Evolutionary conservation across 306 rosid species (phyloP).

Genomic region (Sindora glabra): DNA sequence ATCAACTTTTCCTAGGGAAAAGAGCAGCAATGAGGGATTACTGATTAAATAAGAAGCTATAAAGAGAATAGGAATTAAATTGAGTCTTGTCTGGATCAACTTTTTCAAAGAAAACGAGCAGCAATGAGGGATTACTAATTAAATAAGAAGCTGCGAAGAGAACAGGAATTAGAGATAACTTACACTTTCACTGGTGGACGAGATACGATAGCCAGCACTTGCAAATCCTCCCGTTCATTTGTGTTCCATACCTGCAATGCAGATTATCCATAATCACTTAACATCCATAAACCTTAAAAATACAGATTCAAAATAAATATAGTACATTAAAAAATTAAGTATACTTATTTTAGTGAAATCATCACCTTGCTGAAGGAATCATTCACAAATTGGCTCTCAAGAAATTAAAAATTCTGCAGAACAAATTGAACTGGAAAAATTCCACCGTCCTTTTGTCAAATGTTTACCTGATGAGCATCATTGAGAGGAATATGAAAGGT

Average conservation of each 20-base stretch:
- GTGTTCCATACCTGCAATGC: conserved; percentile 69
- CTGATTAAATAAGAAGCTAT: neutral
- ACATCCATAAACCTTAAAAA: neutral
- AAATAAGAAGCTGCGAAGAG: conserved; percentile 7
- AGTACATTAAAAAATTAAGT: no score
- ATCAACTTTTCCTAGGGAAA: neutral
- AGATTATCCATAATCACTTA: conserved; percentile 10
- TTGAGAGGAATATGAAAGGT: conserved; percentile 70
- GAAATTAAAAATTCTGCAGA: neutral
- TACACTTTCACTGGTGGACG: conserved; percentile 90
- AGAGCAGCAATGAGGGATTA: neutral
- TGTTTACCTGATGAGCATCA: conserved; percentile 83
- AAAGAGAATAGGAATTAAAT: conserved; percentile 17
- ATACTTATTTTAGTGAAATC: no score
- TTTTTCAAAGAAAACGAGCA: neutral
- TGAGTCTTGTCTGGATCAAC: no score
- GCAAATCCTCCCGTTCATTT: conserved; percentile 71
- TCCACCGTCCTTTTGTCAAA: neutral
- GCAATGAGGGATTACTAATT: neutral
- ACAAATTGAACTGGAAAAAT: conserved; percentile 6
- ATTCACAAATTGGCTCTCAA: neutral
- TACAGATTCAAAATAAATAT: neutral
- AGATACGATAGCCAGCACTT: conserved; percentile 67
- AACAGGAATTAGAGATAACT: conserved; percentile 24
- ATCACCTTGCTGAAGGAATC: neutral